Base-by-base conservation (phyloP, 2,329 filamentous ascomycete species). In the Colletotrichum paranaense region DNA sequence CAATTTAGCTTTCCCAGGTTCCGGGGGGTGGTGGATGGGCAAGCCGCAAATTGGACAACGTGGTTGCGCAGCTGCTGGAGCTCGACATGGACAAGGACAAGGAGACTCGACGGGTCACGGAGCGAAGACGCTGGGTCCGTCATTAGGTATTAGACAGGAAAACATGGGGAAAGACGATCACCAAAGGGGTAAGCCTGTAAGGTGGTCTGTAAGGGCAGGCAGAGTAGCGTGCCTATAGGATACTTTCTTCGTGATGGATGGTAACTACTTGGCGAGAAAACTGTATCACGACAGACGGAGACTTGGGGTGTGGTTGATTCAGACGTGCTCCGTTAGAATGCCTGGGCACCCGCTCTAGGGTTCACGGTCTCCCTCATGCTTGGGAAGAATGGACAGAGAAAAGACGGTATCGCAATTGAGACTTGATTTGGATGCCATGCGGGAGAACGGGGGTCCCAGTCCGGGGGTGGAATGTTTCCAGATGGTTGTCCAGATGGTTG, bases 1-100 rank as follows among this genome's bases (percentile, higher is more conserved):
- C 62, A 66, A 71, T 71, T 62, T 73, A 57, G 62, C 71, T 73
- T 65, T 73, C 19, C 56, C 46, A 62, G 62, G 71, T 73, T 57
- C 67, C 56, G 60, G 67, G 60, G 66, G 53, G 42, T 55, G 46
- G 46, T 49, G 60, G 35, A 65, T 30, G 30, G 28, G 46, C 67
- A 73, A 73, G 38, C 38, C 38, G 38, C 38, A 42, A 42, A 65
- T 70, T 65, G 56, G 55, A 70, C 32, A 62, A 71, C 60, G 55
- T 62, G 55, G 67, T 56, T 72, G 66, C 42, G 42, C 16, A 42
- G 38, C 38, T 42, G 38, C 53, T 64, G 66, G 66, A 58, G 42
- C 42, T 64, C 32, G 55, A 64, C 60, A 62, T 57, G 56, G 53
- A 64, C n/a, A 64, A 16, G 62, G 46, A 55, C 42, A 46, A 46